phyloP scores from a whole-genome alignment of 2,329 filamentous ascomycete genomes.

The Passalora sequoiae region DNA sequence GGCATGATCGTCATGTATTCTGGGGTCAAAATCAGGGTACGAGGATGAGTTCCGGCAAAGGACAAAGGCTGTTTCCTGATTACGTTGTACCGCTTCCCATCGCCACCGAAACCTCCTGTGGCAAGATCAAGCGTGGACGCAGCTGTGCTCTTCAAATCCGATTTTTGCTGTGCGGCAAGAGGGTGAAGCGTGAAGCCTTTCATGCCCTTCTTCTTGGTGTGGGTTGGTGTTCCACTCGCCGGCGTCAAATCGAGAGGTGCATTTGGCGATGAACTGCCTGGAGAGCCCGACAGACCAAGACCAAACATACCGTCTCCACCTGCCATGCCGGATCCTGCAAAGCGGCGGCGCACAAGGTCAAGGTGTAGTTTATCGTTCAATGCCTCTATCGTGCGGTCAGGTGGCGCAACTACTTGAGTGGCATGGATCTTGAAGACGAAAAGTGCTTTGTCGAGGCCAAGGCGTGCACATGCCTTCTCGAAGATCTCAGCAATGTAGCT shows the following conservation, averaged over 20 bases:
- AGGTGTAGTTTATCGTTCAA: slow-evolving; percentile 70
- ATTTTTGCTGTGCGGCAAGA: slow-evolving; percentile 51
- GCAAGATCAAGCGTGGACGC: slow-evolving; percentile 41
- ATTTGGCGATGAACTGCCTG: slow-evolving; percentile 65
- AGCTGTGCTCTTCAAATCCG: slow-evolving; percentile 18
- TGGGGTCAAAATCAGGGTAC: slow-evolving; percentile 72
- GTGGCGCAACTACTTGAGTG: slow-evolving; percentile 67
- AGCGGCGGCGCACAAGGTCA: slow-evolving; percentile 69
- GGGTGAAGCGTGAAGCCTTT: slow-evolving; percentile 49
- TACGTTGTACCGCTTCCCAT: slow-evolving; percentile 66
- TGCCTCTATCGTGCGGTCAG: slow-evolving; percentile 73
- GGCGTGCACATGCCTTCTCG: slow-evolving; percentile 69
- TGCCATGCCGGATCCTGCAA: slow-evolving; percentile 50
- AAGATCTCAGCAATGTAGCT: slow-evolving; percentile 79
- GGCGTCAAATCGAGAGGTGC: slow-evolving; percentile 54
- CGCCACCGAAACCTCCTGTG: slow-evolving; percentile 14
- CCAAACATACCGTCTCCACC: slow-evolving; percentile 53
- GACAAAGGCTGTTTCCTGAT: slow-evolving; percentile 79
- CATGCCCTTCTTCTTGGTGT: slow-evolving; percentile 33
- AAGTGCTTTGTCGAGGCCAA: slow-evolving; percentile 71
- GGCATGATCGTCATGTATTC: slow-evolving; percentile 86
- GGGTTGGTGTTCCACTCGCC: slow-evolving; percentile 26
- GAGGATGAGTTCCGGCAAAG: slow-evolving; percentile 69
- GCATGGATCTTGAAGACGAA: slow-evolving; percentile 73
- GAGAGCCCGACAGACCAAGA: slow-evolving; percentile 62